A percentile compares a stretch with the other conserved stretches of the same genome.
Conservation (phyloP, 2,329 filamentous ascomycete species). For the Aspergillus sp. region DNA sequence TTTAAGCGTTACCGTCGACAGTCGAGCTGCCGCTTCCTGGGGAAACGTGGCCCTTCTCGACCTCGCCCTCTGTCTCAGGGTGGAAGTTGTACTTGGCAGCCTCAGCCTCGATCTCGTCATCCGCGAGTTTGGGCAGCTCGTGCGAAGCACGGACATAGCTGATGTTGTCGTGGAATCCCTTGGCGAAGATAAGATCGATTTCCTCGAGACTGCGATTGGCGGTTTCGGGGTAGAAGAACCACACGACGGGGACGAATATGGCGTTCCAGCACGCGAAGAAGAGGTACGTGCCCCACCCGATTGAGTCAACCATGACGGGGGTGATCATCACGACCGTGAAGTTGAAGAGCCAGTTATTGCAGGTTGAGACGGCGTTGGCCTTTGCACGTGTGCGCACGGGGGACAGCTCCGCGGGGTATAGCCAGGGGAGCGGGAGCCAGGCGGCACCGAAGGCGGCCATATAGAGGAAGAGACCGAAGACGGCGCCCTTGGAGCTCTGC, state of each 20-base stretch:
- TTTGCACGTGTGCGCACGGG: constrained; percentile 57
- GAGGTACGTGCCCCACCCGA: constrained; percentile 45
- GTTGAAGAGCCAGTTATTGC: constrained; percentile 58
- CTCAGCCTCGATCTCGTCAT: constrained; percentile 37
- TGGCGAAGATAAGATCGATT: constrained; percentile 47
- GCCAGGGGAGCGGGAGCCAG: constrained; percentile 64
- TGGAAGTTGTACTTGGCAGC: constrained; percentile 34
- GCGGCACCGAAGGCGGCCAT: constrained; percentile 68
- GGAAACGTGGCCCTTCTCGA: constrained; percentile 21
- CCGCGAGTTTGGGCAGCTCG: constrained; percentile 34
- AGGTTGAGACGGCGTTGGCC: constrained; percentile 56
- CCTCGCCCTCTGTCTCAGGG: constrained; percentile 18
- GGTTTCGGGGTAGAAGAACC: constrained; percentile 57
- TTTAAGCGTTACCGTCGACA: background rate
- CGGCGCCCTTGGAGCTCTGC: constrained; percentile 36
- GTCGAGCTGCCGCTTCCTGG: constrained; percentile 8
- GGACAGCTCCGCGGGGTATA: constrained; percentile 52
- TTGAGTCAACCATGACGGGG: constrained; percentile 41
- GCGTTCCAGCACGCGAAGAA: constrained; percentile 46
- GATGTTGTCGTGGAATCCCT: constrained; percentile 45
- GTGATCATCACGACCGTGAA: constrained; percentile 56
- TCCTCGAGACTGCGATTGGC: constrained; percentile 46
- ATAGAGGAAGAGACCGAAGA: constrained; percentile 67
- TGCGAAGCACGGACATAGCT: constrained; percentile 36
- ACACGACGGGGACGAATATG: constrained; percentile 53